Conservation (phyloP, 352 stramenopile species). For the Blastocystis sp. region DNA sequence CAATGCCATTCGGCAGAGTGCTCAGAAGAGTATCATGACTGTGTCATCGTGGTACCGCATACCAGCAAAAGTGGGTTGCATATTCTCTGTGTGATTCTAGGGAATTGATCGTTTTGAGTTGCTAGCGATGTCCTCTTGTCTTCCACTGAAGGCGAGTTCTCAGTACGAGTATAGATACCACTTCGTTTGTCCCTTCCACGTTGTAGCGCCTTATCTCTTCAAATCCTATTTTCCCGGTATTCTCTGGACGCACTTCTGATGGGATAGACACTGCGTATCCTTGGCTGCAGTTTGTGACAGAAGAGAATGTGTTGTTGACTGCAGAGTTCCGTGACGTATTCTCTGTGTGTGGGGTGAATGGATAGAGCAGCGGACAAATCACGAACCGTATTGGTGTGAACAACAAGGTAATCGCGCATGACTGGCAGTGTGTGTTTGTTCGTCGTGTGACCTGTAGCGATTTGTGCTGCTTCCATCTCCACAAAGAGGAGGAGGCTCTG, state of each 20-base stretch:
- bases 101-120: constrained; percentile 58
- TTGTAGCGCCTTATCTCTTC: constrained; percentile 59
- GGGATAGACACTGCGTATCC: constrained; percentile 9
- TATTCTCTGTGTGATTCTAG: background rate
- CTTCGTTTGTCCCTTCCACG: constrained; percentile 52
- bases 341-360: background rate
- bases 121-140: constrained; percentile 55
- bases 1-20: background rate
- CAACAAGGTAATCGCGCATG: constrained; percentile 19
- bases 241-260: background rate
- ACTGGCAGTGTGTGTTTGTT: background rate
- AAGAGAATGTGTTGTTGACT: constrained; percentile 61
- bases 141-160: background rate
- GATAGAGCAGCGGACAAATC: background rate
- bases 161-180: constrained; percentile 61
- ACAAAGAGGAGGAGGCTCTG: constrained; percentile 54
- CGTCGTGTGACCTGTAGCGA: background rate
- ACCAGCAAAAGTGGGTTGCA: background rate
- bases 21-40: constrained; percentile 52
- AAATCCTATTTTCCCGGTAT: constrained; percentile 55
- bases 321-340: constrained; percentile 51
- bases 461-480: constrained; percentile 57
- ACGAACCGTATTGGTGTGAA: constrained; percentile 57
- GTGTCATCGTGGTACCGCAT: constrained; percentile 48
- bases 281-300: constrained; percentile 46